Evolutionary conservation across 805 yeast genomes (phyloP).

Genomic region (baker's yeast (Saccharomyces cerevisiae)): DNA sequence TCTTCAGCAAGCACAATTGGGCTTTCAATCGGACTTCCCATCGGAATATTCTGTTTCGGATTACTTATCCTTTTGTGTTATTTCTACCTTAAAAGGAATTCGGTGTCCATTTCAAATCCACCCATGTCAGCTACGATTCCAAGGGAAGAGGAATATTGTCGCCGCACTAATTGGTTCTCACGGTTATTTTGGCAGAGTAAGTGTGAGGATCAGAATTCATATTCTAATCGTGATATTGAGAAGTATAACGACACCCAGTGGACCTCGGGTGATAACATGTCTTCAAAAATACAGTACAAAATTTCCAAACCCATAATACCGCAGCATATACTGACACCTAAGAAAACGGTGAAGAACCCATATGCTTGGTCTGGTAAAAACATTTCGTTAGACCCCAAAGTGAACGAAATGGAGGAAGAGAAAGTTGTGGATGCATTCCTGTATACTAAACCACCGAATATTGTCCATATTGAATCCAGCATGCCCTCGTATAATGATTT

Average conservation of each 20-base stretch:
- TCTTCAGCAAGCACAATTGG: conserved; percentile 16
- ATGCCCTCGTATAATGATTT: conserved; percentile 8
- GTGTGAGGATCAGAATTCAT: neutral
- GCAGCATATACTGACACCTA: conserved; percentile 19
- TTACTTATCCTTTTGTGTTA: conserved; percentile 14
- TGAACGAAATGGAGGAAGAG: neutral
- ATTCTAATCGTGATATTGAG: neutral
- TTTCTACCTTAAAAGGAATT: conserved; percentile 10
- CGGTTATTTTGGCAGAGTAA: neutral
- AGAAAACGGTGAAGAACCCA: conserved; percentile 3
- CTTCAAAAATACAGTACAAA: conserved; percentile 18
- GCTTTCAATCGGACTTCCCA: conserved; percentile 27
- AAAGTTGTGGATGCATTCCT: conserved; percentile 17
- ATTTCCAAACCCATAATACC: conserved; percentile 8
- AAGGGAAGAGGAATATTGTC: neutral
- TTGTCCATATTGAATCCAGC: conserved; percentile 17
- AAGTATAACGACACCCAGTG: conserved; percentile 6
- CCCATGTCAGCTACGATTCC: conserved; percentile 5
- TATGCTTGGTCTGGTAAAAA: neutral
- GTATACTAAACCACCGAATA: conserved; percentile 24
- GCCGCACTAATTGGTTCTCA: conserved; percentile 4
- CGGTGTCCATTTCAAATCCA: neutral
- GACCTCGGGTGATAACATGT: conserved; percentile 5
- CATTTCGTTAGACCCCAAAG: neutral
- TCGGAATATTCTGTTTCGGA: conserved; percentile 22